Base-by-base conservation (phyloP, 805 yeast genomes). In the Clavispora fructus region DNA sequence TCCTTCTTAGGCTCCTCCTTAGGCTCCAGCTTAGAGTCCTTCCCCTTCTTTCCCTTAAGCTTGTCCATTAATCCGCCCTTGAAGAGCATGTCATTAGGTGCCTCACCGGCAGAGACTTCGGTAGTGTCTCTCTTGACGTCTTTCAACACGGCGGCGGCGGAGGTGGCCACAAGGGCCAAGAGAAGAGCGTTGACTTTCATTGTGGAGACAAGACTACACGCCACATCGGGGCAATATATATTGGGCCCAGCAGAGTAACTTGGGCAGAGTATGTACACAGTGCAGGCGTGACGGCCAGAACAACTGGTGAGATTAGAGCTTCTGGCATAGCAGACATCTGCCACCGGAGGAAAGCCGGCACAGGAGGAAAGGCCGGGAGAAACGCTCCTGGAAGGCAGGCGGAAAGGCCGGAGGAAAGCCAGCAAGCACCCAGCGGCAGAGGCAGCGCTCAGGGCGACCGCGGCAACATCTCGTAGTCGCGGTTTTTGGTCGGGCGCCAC, bases 391-490 rank as follows among this genome's bases (percentile, higher is more conserved):
- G n/a, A n/a, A n/a, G n/a, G n/a, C n/a, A n/a, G n/a, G n/a, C n/a
- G n/a, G n/a, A n/a, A n/a, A n/a, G n/a, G n/a, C n/a, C n/a, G n/a
- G n/a, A n/a, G n/a, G n/a, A n/a, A n/a, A n/a, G n/a, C n/a, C n/a
- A n/a, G n/a, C n/a, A n/a, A n/a, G n/a, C n/a, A n/a, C n/a, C n/a
- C n/a, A n/a, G n/a, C n/a, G n/a, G n/a, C n/a, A n/a, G n/a, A n/a
- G n/a, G n/a, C n/a, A n/a, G n/a, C 23, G 23, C 23, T 19, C 5
- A 19, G 5, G 23, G 23, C 23, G 32, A 14, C 19, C 19, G 17
- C 27, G 39, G 26, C 44, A 40, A 29, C 41, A 35, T 28, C 41
- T 35, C 45, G 45, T 35, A 35, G 14, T 17, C 30, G 7, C 16
- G 30, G 13, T 26, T 23, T 35, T 16, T 8, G 33, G 23, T 27